phyloP scores from a whole-genome alignment of 139 green algal genomes.

The Pseudopediastrum boryanum region DNA sequence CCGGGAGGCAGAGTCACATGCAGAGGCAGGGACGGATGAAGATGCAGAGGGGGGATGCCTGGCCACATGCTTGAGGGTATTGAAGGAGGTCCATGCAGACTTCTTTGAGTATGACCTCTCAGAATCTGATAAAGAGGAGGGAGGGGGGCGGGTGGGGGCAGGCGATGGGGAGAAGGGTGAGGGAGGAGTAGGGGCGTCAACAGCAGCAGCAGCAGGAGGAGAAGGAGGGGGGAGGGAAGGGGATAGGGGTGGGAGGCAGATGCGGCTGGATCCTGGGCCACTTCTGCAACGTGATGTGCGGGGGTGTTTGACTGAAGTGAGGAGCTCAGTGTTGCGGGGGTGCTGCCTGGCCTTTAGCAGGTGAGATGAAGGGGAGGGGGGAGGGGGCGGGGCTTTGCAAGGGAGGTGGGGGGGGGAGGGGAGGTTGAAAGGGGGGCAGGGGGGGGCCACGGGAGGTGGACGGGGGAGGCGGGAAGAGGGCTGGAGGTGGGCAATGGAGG shows the following conservation, averaged over 20 bases:
- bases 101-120: constrained; percentile 10
- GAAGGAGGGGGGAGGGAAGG: not conserved
- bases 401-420: too few species aligned
- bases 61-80: constrained; percentile 24
- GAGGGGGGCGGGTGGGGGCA: not conserved
- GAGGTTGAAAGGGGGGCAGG: too few species aligned
- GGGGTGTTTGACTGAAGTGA: constrained; percentile 38
- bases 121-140: not conserved
- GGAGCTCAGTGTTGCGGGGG: constrained; percentile 50
- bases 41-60: too few species aligned
- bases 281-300: constrained; percentile 44
- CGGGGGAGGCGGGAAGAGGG: too few species aligned
- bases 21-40: constrained; percentile 55
- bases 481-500: too few species aligned
- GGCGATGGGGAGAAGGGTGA: not conserved
- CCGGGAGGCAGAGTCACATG: constrained; percentile 43
- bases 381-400: too few species aligned
- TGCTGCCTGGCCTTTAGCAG: constrained; percentile 77
- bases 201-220: not conserved
- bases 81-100: constrained; percentile 40
- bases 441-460: too few species aligned
- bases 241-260: not conserved
- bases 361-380: too few species aligned
- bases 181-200: not conserved
- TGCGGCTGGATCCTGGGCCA: not conserved